Conservation (phyloP, 192 early-diverging fungal genomes). For the Hyaloraphidium curvatum region DNA sequence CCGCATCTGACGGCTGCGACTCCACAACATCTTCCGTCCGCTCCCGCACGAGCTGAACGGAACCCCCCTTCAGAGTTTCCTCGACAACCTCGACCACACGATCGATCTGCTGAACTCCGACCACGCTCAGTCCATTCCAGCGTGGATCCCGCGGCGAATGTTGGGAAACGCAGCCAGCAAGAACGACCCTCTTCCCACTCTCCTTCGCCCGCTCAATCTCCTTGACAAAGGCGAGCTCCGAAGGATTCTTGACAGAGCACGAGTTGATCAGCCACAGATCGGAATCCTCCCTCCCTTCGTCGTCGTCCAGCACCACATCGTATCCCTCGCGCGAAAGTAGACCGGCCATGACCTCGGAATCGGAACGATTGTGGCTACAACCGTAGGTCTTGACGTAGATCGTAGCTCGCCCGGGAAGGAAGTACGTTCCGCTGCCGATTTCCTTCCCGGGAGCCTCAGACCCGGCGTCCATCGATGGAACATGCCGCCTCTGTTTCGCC, state of each 20-base stretch:
- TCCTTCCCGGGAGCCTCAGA: too few species aligned
- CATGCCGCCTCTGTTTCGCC: too few species aligned
- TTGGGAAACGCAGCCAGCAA: slow-evolving; percentile 39
- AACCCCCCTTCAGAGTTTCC: slow-evolving; percentile 33
- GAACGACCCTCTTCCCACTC: slow-evolving; percentile 28
- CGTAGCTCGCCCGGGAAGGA: not conserved
- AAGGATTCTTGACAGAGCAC: slow-evolving; percentile 38
- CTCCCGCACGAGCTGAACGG: slow-evolving; percentile 20
- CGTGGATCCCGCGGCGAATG: slow-evolving; percentile 12
- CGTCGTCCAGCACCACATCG: slow-evolving; percentile 20
- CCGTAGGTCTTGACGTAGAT: not conserved
- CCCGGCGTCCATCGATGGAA: too few species aligned
- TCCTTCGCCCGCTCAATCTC: slow-evolving; percentile 24
- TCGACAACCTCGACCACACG: slow-evolving; percentile 37
- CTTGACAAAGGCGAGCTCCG: slow-evolving; percentile 31
- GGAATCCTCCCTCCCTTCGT: slow-evolving; percentile 11
- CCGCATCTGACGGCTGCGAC: too few species aligned
- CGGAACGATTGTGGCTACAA: slow-evolving; percentile 3
- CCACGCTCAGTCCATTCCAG: slow-evolving; percentile 24
- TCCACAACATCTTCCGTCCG: slow-evolving; percentile 9
- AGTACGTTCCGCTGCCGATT: too few species aligned
- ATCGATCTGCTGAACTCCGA: slow-evolving; percentile 41
- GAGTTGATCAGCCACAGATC: slow-evolving; percentile 42
- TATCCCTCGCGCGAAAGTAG: slow-evolving; percentile 27
- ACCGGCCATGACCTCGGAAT: slow-evolving; percentile 37